Evolutionary conservation across 2,329 filamentous ascomycete genomes (phyloP), one percentile per base, ranked within the genome.

Genomic region (Rachicladosporium sp.): DNA sequence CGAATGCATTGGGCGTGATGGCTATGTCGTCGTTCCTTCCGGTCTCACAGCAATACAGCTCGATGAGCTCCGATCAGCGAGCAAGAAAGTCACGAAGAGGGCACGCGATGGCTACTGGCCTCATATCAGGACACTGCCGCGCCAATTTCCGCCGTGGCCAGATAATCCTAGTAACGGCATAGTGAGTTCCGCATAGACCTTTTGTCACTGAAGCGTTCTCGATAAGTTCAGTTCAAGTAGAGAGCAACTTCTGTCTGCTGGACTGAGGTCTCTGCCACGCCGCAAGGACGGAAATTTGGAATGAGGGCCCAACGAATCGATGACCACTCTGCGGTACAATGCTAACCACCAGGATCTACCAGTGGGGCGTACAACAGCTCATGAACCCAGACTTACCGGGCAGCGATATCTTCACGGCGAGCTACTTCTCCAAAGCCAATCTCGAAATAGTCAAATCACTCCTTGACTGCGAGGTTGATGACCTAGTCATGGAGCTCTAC

Each of bases 131-230:
- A 89, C 83, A 1, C 74, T 91, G 2, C 83, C 83, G 39, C 93
- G 93, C 61, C 86, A 93, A 62, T 94, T 93, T 64, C 87, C 86
- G 1, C 87, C 87, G 0, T 93, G 86, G 86, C 68, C 67, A n/a
- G 66, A 68, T 36, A 49, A 55, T 11, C 64, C 69, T 1, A 65
- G 68, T 0, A 61, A 66, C 37, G 84, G 84, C 12, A 93, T 93
- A 27, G 23, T 27, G 23, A 27, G 23, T 27, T 7, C 8, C 23
- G 4, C 23, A 27, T 27, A 7, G 8, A 4, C 23, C 23, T 27
- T 7, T 27, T 6, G 23, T 27, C 23, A 27, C 23, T 4, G 8
- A 27, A 7, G 23, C 23, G 2, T 8, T 27, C 23, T 27, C 23
- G 6, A 27, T 6, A 27, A 27, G 23, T 27, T 4, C 23, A 27